These are phyloP conservation scores for Colletotrichum limetticola DNA, from an alignment of 2,329 filamentous ascomycete species.

Conservation along the genomic window DNA sequence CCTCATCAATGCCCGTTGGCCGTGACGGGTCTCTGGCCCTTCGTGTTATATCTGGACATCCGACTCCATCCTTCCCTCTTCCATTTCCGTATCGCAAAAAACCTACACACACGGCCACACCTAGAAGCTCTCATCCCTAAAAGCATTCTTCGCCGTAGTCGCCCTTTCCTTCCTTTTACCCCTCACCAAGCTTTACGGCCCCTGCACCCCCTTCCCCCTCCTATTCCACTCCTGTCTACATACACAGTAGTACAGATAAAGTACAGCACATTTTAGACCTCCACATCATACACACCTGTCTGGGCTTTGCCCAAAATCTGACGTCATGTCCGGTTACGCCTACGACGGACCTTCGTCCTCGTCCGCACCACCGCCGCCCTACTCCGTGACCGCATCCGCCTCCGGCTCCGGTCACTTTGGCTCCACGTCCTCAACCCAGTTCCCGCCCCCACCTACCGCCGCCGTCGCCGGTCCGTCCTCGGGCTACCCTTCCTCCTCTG, in stretches of 20 bases:
- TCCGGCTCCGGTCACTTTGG: conserved; percentile 26
- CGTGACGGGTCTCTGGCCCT: neutral
- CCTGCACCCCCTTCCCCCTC: neutral
- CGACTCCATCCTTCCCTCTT: neutral
- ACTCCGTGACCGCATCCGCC: conserved; percentile 28
- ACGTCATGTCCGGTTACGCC: conserved; percentile 28
- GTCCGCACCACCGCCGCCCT: conserved; percentile 30
- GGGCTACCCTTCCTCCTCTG: neutral
- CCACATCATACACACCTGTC: neutral
- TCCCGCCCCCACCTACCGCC: conserved; percentile 12
- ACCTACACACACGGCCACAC: no score
- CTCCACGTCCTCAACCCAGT: conserved; percentile 26
- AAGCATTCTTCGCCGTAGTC: neutral
- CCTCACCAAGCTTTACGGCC: neutral
- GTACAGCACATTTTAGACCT: neutral
- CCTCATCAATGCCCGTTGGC: neutral
- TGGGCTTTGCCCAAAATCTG: neutral
- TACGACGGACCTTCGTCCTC: conserved; percentile 27
- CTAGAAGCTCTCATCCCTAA: neutral
- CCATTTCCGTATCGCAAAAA: neutral
- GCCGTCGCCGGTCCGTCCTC: neutral
- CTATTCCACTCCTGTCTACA: neutral
- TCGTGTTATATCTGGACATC: neutral
- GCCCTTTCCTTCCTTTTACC: neutral
- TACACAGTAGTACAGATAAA: neutral